Conservation (phyloP, 2,329 filamentous ascomycete genomes). For the Madurella mycetomatis region DNA sequence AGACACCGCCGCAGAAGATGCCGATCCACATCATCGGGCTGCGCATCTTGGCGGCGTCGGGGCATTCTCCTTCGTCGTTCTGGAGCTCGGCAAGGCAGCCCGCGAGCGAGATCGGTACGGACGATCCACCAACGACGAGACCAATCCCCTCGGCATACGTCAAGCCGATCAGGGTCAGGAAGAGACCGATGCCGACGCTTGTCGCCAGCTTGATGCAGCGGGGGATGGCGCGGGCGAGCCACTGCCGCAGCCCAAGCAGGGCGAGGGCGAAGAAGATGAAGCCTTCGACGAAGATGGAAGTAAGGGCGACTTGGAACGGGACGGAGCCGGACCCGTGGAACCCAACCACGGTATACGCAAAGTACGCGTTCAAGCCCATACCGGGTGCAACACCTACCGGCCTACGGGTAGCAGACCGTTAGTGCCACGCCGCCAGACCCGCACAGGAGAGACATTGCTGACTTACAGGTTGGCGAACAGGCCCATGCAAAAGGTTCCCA, state of each 20-base stretch:
- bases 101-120: constrained; percentile 69
- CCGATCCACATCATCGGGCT: constrained; percentile 82
- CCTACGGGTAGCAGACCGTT: constrained; percentile 21
- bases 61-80: constrained; percentile 53
- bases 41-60: constrained; percentile 67
- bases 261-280: constrained; percentile 80
- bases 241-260: constrained; percentile 76
- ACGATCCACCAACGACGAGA: constrained; percentile 62
- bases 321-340: constrained; percentile 69
- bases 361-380: constrained; percentile 84
- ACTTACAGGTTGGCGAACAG: constrained; percentile 69
- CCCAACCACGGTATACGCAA: constrained; percentile 77
- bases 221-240: constrained; percentile 80
- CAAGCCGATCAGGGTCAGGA: constrained; percentile 69
- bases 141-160: constrained; percentile 82
- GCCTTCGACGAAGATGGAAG: constrained; percentile 84
- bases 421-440: background rate
- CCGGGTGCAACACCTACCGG: constrained; percentile 69
- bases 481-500: constrained; percentile 80
- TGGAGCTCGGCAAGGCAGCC: constrained; percentile 55
- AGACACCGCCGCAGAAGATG: constrained; percentile 77
- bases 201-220: constrained; percentile 82
- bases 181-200: constrained; percentile 80
- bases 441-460: too few species aligned
- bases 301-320: constrained; percentile 71